Conservation (phyloP, 106 monocot genomes). For the Hemerocallis citrina region DNA sequence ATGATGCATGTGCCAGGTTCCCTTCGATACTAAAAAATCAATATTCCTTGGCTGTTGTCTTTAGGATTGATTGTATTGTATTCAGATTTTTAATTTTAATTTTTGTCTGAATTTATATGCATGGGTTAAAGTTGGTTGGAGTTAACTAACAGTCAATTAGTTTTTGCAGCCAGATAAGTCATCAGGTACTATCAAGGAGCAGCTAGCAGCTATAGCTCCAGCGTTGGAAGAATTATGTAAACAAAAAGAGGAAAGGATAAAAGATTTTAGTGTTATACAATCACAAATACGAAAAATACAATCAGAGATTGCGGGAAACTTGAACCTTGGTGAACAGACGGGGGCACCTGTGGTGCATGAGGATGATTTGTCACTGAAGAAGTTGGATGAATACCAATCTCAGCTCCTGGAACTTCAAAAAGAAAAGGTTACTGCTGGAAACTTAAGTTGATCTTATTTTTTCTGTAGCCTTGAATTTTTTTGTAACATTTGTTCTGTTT, state of each 20-base stretch:
- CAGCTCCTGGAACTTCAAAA: slow-evolving; percentile 83
- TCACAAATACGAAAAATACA: slow-evolving; percentile 65
- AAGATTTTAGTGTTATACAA: slow-evolving; percentile 68
- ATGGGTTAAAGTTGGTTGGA: too few species aligned
- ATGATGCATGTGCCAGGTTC: too few species aligned
- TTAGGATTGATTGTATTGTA: too few species aligned
- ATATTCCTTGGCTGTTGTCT: too few species aligned
- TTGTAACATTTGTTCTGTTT: slow-evolving; percentile 6
- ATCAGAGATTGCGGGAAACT: slow-evolving; percentile 56
- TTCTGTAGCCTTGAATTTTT: background rate
- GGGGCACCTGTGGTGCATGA: slow-evolving; percentile 46
- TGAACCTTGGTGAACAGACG: slow-evolving; percentile 26
- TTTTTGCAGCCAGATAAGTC: slow-evolving; percentile 76
- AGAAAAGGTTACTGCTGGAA: slow-evolving; percentile 62
- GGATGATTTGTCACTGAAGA: slow-evolving; percentile 75
- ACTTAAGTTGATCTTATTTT: background rate
- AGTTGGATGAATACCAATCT: slow-evolving; percentile 64
- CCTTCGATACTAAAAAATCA: too few species aligned
- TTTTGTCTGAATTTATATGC: too few species aligned
- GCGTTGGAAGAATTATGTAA: slow-evolving; percentile 52
- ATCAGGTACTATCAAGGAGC: slow-evolving; percentile 89
- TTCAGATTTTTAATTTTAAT: too few species aligned
- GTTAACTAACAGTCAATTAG: slow-evolving; percentile 2
- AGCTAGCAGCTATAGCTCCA: slow-evolving; percentile 74
- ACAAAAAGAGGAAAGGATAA: slow-evolving; percentile 70